Evolutionary conservation across 352 stramenopile species (phyloP).

Genomic region (Blastocystis sp.): DNA sequence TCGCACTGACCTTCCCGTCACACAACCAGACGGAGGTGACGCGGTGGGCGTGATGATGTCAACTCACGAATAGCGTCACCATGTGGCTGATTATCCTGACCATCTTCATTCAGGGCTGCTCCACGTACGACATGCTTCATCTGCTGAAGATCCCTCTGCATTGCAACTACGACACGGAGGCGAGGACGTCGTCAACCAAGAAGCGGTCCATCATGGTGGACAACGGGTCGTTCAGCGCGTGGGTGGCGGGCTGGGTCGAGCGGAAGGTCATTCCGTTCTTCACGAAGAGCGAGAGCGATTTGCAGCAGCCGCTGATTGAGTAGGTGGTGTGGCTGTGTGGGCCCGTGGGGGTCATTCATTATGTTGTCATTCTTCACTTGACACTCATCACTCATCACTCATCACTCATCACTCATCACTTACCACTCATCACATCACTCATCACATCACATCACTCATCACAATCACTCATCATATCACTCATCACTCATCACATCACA

Average conservation of each 20-base stretch:
- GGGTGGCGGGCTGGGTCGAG: conserved; percentile 7
- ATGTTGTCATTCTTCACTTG: too few relatives aligned
- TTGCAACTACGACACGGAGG: conserved; percentile 8
- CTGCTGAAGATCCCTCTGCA: conserved; percentile 27
- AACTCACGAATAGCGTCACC: conserved; percentile 22
- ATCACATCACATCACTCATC: too few relatives aligned
- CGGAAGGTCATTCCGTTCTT: conserved; percentile 57
- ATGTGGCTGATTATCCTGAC: conserved; percentile 71
- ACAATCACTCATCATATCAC: too few relatives aligned
- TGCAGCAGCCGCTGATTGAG: conserved; percentile 30
- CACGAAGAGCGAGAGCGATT: conserved; percentile 13
- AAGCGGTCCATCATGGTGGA: conserved; percentile 47
- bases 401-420: too few relatives aligned
- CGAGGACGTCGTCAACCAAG: background rate
- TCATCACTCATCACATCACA: too few relatives aligned
- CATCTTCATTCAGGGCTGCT: conserved; percentile 68
- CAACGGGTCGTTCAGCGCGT: background rate
- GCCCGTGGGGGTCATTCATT: too few relatives aligned
- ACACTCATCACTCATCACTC: too few relatives aligned
- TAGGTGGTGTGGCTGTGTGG: background rate
- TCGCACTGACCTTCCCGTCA: conserved; percentile 70
- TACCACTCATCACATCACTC: too few relatives aligned
- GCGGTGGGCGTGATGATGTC: background rate
- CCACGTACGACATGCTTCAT: conserved; percentile 51
- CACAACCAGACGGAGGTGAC: conserved; percentile 45